Evolutionary conservation across 1,139 yeast genomes (phyloP).

Genomic region (Taphrina deformans): DNA sequence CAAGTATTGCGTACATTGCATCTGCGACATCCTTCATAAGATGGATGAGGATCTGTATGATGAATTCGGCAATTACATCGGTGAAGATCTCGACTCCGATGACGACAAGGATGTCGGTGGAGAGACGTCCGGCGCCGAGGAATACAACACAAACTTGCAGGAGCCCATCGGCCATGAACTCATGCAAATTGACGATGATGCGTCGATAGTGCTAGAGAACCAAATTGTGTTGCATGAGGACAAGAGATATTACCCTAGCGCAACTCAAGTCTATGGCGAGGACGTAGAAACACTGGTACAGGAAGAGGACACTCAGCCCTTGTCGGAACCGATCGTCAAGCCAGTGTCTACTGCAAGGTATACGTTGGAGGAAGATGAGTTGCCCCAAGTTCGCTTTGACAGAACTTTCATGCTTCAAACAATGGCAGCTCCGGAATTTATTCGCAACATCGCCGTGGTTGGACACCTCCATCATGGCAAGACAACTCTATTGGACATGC

Average conservation of each 20-base stretch:
- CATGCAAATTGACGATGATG: slow-evolving; percentile 18
- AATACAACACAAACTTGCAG: background rate
- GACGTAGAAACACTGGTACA: slow-evolving; percentile 68
- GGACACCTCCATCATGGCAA: slow-evolving; percentile 89
- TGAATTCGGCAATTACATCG: slow-evolving; percentile 38
- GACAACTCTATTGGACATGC: slow-evolving; percentile 70
- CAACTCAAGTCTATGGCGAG: slow-evolving; percentile 54
- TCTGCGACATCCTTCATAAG: background rate
- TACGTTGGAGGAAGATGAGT: slow-evolving; percentile 53
- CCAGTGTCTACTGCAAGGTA: slow-evolving; percentile 54
- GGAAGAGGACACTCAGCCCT: slow-evolving; percentile 56
- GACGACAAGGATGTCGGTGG: slow-evolving; percentile 9
- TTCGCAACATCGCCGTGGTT: slow-evolving; percentile 75
- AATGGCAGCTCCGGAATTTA: slow-evolving; percentile 60
- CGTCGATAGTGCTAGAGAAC: slow-evolving; percentile 33
- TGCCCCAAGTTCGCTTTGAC: slow-evolving; percentile 64
- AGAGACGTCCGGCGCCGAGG: background rate
- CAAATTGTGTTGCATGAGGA: slow-evolving; percentile 53
- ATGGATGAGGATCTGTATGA: slow-evolving; percentile 38
- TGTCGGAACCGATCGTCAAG: slow-evolving; percentile 65
- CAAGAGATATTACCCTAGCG: slow-evolving; percentile 50
- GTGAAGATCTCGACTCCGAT: slow-evolving; percentile 32
- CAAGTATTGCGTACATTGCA: background rate
- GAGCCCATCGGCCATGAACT: slow-evolving; percentile 24
- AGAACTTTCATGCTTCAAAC: slow-evolving; percentile 58